Base-by-base conservation (phyloP, 2,329 filamentous ascomycete species). In the Nigrograna mackinnonii region DNA sequence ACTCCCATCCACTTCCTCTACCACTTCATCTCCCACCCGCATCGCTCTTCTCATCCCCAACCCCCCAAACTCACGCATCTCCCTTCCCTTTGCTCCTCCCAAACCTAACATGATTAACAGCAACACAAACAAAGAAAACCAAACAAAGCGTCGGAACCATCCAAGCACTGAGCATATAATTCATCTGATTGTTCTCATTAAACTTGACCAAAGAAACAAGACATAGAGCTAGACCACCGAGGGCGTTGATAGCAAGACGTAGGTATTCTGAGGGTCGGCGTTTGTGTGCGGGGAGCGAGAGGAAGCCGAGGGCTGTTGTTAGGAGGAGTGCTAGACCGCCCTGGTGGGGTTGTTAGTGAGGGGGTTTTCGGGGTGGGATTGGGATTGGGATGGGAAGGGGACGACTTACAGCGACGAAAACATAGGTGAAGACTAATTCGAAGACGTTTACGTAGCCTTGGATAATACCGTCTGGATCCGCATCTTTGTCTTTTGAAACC, bases 61-160 rank as follows among this genome's bases (percentile, higher is more conserved):
- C n/a, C n/a, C n/a, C n/a, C n/a, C n/a, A n/a, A n/a, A n/a, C n/a
- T n/a, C n/a, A n/a, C n/a, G n/a, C n/a, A n/a, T n/a, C n/a, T n/a
- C n/a, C n/a, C n/a, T n/a, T n/a, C n/a, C n/a, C 16, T 17, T 47
- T 47, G 22, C 26, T 33, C 33, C 31, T 37, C 3, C 35, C 39
- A 24, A 44, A 19, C 13, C 44, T 31, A 6, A 51, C 37, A 32
- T 58, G 50, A 26, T 57, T 55, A 6, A 50, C 37, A 12, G 62
- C 30, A 3, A 64, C 57, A 31, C 54, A 60, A 3, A 57, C 6
- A 39, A 64, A 60, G 17, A 58, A 48, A 6, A 54, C 46, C 11
- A 66, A 35, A 16, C 54, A 57, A 13, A 63, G 47, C 2, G 58
- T 62, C 16, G 62, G 62, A 20, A 67, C 50, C 44, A 66, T 55